phyloP scores from a whole-genome alignment of 805 yeast genomes.

The Debaryomyces maramus region DNA sequence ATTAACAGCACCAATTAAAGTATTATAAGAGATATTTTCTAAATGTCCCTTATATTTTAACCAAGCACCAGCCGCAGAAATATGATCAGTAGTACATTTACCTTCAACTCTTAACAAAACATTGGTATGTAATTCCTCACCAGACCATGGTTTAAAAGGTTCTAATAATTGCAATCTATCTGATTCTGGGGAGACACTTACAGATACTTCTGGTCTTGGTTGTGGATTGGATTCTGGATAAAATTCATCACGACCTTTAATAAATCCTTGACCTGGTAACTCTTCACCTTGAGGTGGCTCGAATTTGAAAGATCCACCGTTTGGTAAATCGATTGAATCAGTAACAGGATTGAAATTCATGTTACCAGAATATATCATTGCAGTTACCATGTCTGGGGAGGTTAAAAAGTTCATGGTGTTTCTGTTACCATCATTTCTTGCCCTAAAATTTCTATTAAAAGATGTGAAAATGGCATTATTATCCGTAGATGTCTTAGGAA shows the following conservation, averaged over 20 bases:
- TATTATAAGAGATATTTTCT: slow-evolving; percentile 92
- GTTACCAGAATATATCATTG: slow-evolving; percentile 93
- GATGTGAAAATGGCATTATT: slow-evolving; percentile 92
- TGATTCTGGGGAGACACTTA: slow-evolving; percentile 80
- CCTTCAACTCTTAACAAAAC: slow-evolving; percentile 92
- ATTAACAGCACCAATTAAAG: slow-evolving; percentile 94
- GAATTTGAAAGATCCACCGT: slow-evolving; percentile 77
- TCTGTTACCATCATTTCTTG: slow-evolving; percentile 98
- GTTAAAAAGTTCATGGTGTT: slow-evolving; percentile 96
- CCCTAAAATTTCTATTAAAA: slow-evolving; percentile 95
- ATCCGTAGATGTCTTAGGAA: slow-evolving; percentile 60
- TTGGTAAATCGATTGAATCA: slow-evolving; percentile 70
- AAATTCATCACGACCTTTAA: slow-evolving; percentile 69
- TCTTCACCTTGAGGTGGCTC: slow-evolving; percentile 81
- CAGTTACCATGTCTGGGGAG: slow-evolving; percentile 98
- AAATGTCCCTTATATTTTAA: slow-evolving; percentile 96
- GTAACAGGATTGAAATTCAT: slow-evolving; percentile 88
- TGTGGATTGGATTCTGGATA: slow-evolving; percentile 72
- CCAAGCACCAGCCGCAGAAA: slow-evolving; percentile 99
- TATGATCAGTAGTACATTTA: slow-evolving; percentile 97
- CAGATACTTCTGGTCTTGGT: slow-evolving; percentile 57
- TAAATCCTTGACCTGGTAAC: slow-evolving; percentile 77
- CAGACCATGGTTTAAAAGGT: slow-evolving; percentile 86
- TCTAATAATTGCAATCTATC: slow-evolving; percentile 89
- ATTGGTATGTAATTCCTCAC: slow-evolving; percentile 73